phyloP scores from a whole-genome alignment of 345 rosid species.

The Populus tremula region DNA sequence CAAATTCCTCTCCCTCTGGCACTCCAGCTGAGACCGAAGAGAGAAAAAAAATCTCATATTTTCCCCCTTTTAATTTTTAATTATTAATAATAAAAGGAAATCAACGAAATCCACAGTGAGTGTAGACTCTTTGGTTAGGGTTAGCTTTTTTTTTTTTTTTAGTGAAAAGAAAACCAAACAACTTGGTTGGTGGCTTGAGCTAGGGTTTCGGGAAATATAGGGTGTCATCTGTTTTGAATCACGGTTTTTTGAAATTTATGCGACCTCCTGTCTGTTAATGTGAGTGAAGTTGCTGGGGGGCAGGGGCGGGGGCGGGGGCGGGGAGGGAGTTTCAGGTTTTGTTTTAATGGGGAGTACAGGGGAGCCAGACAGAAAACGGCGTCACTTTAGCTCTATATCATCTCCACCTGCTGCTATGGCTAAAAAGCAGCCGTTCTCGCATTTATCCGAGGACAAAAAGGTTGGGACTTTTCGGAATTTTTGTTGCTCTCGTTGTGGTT shows the following conservation, averaged over 20 bases:
- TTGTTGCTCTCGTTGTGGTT: background rate
- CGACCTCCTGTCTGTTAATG: background rate
- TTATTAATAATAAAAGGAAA: background rate
- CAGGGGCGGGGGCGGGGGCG: too few relatives aligned
- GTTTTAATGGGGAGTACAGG: slow-evolving; percentile 81
- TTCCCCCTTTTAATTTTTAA: background rate
- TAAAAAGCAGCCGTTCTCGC: slow-evolving; percentile 63
- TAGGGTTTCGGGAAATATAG: slow-evolving; percentile 21
- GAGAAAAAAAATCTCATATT: background rate
- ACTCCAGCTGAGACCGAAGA: background rate
- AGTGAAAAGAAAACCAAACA: background rate
- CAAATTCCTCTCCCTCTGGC: background rate
- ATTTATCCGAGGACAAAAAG: slow-evolving; percentile 80
- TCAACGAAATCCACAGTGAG: background rate
- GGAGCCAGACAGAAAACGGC: slow-evolving; percentile 86
- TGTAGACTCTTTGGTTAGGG: background rate
- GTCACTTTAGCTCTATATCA: slow-evolving; percentile 72
- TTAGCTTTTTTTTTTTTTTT: background rate
- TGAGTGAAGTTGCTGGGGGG: slow-evolving; percentile 10
- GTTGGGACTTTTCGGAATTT: slow-evolving; percentile 20
- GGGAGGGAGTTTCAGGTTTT: slow-evolving; percentile 17
- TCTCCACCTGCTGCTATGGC: slow-evolving; percentile 69
- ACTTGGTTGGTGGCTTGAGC: background rate
- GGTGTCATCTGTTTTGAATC: background rate
- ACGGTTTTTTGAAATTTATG: background rate